Evolutionary conservation across 2,329 filamentous ascomycete species (phyloP).

Genomic region (Aspergillus sp.): DNA sequence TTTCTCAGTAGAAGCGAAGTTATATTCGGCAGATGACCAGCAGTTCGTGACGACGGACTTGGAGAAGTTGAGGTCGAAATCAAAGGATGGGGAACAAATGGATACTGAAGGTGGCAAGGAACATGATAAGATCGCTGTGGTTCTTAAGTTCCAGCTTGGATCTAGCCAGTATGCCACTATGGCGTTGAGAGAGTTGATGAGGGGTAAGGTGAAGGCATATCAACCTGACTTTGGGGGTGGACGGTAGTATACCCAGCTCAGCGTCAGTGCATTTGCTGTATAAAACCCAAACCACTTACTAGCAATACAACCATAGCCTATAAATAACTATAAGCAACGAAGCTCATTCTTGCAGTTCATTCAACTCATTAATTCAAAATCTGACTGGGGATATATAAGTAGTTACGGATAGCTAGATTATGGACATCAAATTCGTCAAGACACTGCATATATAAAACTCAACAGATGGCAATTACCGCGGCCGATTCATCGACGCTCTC

Average conservation of each 20-base stretch:
- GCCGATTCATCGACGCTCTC: background rate
- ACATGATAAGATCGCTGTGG: slow-evolving; percentile 60
- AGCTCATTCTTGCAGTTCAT: background rate
- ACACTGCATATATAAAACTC: too few species aligned
- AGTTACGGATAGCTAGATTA: too few species aligned
- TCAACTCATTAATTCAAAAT: background rate
- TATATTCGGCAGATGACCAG: slow-evolving; percentile 66
- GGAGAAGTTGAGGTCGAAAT: slow-evolving; percentile 55
- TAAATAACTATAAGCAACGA: background rate
- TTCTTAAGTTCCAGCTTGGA: slow-evolving; percentile 72
- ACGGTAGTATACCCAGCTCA: slow-evolving; percentile 11
- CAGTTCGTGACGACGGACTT: slow-evolving; percentile 89
- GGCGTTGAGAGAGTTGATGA: slow-evolving; percentile 76
- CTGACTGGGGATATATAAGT: too few species aligned
- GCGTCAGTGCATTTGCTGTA: too few species aligned
- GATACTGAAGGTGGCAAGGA: slow-evolving; percentile 5
- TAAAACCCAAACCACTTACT: background rate
- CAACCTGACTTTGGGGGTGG: slow-evolving; percentile 62
- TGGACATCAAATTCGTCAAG: too few species aligned
- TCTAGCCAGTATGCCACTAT: slow-evolving; percentile 84
- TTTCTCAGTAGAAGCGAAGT: slow-evolving; percentile 67
- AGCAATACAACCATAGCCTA: background rate
- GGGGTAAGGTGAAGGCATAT: slow-evolving; percentile 61
- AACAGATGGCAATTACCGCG: background rate
- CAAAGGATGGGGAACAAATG: slow-evolving; percentile 28